Base-by-base conservation (phyloP, 78 protist species). In the Pigoraptor vietnamica region DNA sequence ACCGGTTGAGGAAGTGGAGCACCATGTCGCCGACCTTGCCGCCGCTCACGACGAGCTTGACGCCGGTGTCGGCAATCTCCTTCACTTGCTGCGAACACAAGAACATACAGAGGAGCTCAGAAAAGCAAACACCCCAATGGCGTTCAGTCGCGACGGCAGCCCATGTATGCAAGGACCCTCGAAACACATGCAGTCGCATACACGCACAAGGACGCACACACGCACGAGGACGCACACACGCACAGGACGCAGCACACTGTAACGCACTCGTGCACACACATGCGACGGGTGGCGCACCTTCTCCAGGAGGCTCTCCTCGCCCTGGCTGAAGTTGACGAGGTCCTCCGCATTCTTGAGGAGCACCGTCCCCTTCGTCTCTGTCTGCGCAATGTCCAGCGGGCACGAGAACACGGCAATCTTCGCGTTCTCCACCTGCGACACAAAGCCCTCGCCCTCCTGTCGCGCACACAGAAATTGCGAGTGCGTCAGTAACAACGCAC, bases 311-410 rank as follows among this genome's bases (percentile, higher is more conserved):
- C 40, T 88, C 93, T 99, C 99, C 95, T 99, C 99, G 87, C 95
- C 95, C 67, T 84, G 88, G 37, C 92, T 79, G 95, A 94, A 99
- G 40, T 89, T 39, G 87, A 94, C 36, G 55, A 99, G 96, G 86
- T 98, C 98, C 34, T 96, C 95, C 0, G 98, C 99, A 32, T 84
- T 93, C 88, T 97, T 94, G 91, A 99, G 81, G n/a, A 98, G 95
- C 39, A 98, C 99, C 19, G 96, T 98, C 35, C 99, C 99, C 96
- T 97, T 97, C 24, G 99, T 97, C 93, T 99, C 99, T 24, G 99
- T 98, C 32, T 90, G 39, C 32, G 98, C 95, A 23, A 92, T 29
- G 89, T 99, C 99, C 29, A 99, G 33, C 29, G 88, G 91, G 89
- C 97, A 94, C 81, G 97, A 87, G 94, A 94, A 99, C 33, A 98